Base-by-base conservation (phyloP, 306 rosid genomes). In the Oemleria cerasiformis region DNA sequence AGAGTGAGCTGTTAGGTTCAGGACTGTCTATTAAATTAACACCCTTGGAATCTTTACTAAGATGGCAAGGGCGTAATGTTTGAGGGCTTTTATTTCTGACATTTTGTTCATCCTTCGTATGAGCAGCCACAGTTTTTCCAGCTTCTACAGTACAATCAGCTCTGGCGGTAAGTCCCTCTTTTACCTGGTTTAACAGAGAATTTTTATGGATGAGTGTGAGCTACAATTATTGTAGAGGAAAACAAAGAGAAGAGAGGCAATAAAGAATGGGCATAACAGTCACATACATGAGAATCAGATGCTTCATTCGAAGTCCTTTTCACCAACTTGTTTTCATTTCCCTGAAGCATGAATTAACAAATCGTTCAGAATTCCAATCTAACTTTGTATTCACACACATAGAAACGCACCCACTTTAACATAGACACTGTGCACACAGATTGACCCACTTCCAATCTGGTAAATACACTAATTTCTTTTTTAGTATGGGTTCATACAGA, bases 121-220 rank as follows among this genome's bases (percentile, higher is more conserved):
- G 68, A 62, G 73, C 71, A 51, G 65, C 80, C 45, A 47, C 74
- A 77, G 62, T 50, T 59, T 73, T 70, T 65, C 57, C 25, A 86
- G 42, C 50, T 60, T 80, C 68, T 62, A 59, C 61, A 16, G 39
- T 68, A 68, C 73, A 59, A 67, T 36, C 64, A 55, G 43, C 79
- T 74, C 63, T 69, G 6, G 66, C 73, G 62, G 68, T 73, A 23
- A 40, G 82, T 48, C 49, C 83, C 67, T 73, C 20, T n/a, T 76
- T 68, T 41, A 69, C 88, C 96, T 90, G 82, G 58, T 78, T 30
- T 63, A 45, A 34, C 48, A 73, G 14, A 47, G 16, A 74, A 75
- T 45, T 21, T 38, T 50, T 42, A 63, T 25, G 44, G 16, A 60
- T 44, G 34, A 48, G 58, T 12, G 49, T 8, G 55, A 20, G 25